A percentile compares a stretch with the other conserved stretches of the same genome.
Evolutionary conservation across 2,329 filamentous ascomycete genomes (phyloP).

Genomic region (Verticillium nonalfalfae): DNA sequence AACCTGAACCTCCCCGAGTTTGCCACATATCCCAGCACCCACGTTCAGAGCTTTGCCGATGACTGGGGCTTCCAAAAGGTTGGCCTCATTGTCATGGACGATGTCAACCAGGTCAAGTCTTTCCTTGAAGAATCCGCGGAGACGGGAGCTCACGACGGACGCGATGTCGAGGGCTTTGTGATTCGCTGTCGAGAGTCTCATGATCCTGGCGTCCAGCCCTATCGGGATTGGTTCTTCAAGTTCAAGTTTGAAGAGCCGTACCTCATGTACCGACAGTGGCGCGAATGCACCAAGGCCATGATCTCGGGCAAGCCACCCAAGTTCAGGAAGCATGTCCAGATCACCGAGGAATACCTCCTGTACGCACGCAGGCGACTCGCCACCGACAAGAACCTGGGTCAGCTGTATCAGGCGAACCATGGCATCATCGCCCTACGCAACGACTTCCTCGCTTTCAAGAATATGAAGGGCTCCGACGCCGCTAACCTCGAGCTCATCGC

Average conservation of each 20-base stretch:
- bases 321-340: slow-evolving; percentile 79
- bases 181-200: slow-evolving; percentile 72
- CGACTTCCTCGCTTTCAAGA: slow-evolving; percentile 77
- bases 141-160: slow-evolving; percentile 81
- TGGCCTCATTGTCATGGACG: slow-evolving; percentile 69
- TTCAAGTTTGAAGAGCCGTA: slow-evolving; percentile 99
- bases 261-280: slow-evolving; percentile 97
- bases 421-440: slow-evolving; percentile 90
- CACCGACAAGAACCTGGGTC: slow-evolving; percentile 59
- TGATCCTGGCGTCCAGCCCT: slow-evolving; percentile 46
- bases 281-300: slow-evolving; percentile 88
- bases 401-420: slow-evolving; percentile 78
- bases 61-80: slow-evolving; percentile 93
- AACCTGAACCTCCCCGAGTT: slow-evolving; percentile 95
- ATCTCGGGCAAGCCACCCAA: slow-evolving; percentile 70
- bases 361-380: slow-evolving; percentile 73
- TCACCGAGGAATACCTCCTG: slow-evolving; percentile 84
- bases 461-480: slow-evolving; percentile 82
- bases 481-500: slow-evolving; percentile 63
- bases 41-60: slow-evolving; percentile 86
- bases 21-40: slow-evolving; percentile 71
- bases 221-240: slow-evolving; percentile 99
- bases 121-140: slow-evolving; percentile 84
- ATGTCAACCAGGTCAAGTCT: slow-evolving; percentile 64
- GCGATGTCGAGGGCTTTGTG: slow-evolving; percentile 95